Conservation (phyloP, 345 rosid genomes). For the Cardamine resedifolia region DNA sequence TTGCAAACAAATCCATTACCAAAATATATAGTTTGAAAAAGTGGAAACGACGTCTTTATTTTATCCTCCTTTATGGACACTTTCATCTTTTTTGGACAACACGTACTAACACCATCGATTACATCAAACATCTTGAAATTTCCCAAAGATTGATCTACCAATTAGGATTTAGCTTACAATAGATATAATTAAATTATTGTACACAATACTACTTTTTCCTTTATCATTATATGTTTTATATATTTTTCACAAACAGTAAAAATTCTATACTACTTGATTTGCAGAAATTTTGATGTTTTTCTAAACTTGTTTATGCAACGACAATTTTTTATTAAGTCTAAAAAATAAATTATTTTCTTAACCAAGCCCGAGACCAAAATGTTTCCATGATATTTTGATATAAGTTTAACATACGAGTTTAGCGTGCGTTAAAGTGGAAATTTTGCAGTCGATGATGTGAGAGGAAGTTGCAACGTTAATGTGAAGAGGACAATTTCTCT, state of each 20-base stretch:
- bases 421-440: neutral
- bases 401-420: neutral
- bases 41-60: slow-evolving; percentile 4
- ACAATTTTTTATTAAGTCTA: neutral
- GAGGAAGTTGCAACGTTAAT: neutral
- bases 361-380: neutral
- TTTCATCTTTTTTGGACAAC: slow-evolving; percentile 11
- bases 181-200: neutral
- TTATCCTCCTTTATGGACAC: slow-evolving; percentile 14
- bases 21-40: slow-evolving; percentile 8
- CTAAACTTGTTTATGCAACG: neutral
- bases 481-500: neutral
- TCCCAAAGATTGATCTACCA: slow-evolving; percentile 20
- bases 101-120: neutral
- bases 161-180: neutral
- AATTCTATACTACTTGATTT: neutral
- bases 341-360: neutral
- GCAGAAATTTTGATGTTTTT: neutral
- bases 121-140: neutral
- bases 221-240: neutral
- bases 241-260: neutral
- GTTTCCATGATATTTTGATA: neutral
- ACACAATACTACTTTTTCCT: neutral
- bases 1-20: slow-evolving; percentile 22
- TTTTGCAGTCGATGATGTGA: neutral